Percentiles rank a stretch among this genome's conserved stretches.
phyloP scores from a whole-genome alignment of 2,329 filamentous ascomycete species.

The Tolypocladium guangdongense region DNA sequence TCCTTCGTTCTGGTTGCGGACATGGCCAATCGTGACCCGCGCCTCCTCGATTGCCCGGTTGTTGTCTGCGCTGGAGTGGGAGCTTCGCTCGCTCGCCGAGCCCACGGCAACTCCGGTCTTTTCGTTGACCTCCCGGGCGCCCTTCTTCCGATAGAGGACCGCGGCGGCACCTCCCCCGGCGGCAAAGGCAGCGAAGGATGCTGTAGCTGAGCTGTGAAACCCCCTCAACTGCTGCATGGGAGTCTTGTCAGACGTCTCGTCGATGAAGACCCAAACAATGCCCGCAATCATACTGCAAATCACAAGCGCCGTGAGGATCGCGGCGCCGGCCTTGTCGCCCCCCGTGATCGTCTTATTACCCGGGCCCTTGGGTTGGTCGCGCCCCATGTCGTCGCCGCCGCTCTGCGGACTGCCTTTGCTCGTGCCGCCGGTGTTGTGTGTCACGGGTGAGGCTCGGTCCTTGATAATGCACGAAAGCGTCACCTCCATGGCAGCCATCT shows the following conservation, averaged over 20 bases:
- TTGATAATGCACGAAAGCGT: slow-evolving; percentile 50
- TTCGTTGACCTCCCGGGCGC: slow-evolving; percentile 9
- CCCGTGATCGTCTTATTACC: slow-evolving; percentile 28
- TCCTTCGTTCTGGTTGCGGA: slow-evolving; percentile 9
- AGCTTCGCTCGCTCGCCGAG: slow-evolving; percentile 9
- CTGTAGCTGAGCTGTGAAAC: slow-evolving; percentile 10
- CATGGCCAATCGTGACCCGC: slow-evolving; percentile 8
- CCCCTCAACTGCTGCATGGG: slow-evolving; percentile 20
- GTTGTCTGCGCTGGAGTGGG: slow-evolving; percentile 10
- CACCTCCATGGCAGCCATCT: slow-evolving; percentile 59
- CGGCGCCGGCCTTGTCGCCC: slow-evolving; percentile 58
- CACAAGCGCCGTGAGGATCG: slow-evolving; percentile 48
- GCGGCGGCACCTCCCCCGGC: slow-evolving; percentile 12
- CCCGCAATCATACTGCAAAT: slow-evolving; percentile 43
- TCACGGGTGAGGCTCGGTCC: slow-evolving; percentile 29
- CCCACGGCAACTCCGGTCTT: slow-evolving; percentile 8
- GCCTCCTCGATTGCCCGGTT: slow-evolving; percentile 6
- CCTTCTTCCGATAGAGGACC: slow-evolving; percentile 8
- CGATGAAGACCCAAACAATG: slow-evolving; percentile 35
- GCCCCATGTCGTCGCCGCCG: slow-evolving; percentile 35
- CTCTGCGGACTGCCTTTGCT: slow-evolving; percentile 35
- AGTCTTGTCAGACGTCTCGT: slow-evolving; percentile 30
- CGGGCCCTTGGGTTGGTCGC: slow-evolving; percentile 16
- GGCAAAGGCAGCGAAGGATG: slow-evolving; percentile 10
- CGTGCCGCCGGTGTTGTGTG: slow-evolving; percentile 45